Conservation (phyloP, 2,329 filamentous ascomycete species). For the Xylaria sp. region DNA sequence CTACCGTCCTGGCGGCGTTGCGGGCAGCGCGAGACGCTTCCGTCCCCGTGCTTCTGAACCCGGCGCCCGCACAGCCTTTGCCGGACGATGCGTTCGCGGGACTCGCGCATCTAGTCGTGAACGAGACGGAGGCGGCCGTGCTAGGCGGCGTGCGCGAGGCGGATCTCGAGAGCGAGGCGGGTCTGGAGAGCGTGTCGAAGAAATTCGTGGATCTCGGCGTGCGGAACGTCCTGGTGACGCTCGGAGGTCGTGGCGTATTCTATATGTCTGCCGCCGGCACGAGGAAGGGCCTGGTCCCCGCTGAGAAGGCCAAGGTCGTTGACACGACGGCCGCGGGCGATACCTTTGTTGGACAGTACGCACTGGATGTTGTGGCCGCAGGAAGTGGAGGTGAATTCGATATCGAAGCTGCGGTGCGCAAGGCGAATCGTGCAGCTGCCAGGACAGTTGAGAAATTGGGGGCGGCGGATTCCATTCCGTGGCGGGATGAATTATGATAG, state of each 20-base stretch:
- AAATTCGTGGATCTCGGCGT: conserved; percentile 78
- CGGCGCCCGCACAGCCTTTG: conserved; percentile 78
- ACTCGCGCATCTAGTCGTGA: conserved; percentile 84
- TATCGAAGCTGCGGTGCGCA: conserved; percentile 68
- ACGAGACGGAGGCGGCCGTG: conserved; percentile 87
- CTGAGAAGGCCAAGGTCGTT: conserved; percentile 78
- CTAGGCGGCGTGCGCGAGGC: conserved; percentile 68
- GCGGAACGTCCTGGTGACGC: conserved; percentile 81
- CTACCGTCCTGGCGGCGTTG: conserved; percentile 72
- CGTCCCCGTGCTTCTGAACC: conserved; percentile 82
- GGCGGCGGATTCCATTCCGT: conserved; percentile 75
- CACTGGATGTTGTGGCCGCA: conserved; percentile 72
- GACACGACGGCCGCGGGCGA: conserved; percentile 96
- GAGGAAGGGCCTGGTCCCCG: conserved; percentile 64
- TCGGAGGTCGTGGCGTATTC: conserved; percentile 83
- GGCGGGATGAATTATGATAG: conserved; percentile 61
- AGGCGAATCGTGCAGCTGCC: conserved; percentile 71
- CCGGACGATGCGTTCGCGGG: conserved; percentile 73
- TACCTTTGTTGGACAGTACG: conserved; percentile 91
- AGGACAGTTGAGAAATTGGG: conserved; percentile 74
- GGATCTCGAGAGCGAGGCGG: conserved; percentile 60
- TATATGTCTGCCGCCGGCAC: conserved; percentile 61
- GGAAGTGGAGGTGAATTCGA: conserved; percentile 55
- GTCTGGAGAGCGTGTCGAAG: conserved; percentile 60
- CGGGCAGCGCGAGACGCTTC: conserved; percentile 58